Percentiles rank a stretch among this genome's conserved stretches.
phyloP scores from a whole-genome alignment of 441 rosid species.

The Monsonia emarginata region DNA sequence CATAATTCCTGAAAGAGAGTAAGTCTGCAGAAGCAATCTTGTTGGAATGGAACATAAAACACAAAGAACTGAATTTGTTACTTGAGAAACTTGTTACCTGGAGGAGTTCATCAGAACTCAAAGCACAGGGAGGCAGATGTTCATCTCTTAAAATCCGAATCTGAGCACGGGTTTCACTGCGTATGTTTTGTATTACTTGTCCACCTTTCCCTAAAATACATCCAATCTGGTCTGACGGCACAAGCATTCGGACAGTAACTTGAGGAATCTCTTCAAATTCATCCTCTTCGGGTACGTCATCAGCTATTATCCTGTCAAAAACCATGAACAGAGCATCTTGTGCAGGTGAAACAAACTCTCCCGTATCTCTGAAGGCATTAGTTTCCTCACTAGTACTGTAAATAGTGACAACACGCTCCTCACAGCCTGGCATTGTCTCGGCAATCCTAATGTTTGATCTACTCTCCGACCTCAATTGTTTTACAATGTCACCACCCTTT shows the following conservation, averaged over 20 bases:
- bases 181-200: constrained; percentile 71
- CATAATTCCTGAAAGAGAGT: neutral
- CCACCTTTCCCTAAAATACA: constrained; percentile 96
- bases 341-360: constrained; percentile 58
- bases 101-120: constrained; percentile 81
- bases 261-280: constrained; percentile 47
- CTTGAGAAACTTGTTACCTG: constrained; percentile 39
- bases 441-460: constrained; percentile 78
- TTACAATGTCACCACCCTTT: constrained; percentile 86
- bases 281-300: constrained; percentile 51
- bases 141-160: constrained; percentile 87
- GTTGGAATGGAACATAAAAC: neutral
- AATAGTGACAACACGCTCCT: constrained; percentile 87
- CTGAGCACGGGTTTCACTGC: constrained; percentile 82
- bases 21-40: neutral
- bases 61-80: neutral
- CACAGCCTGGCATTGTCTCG: constrained; percentile 64
- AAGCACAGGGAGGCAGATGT: constrained; percentile 76
- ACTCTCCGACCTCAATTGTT: constrained; percentile 76
- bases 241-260: constrained; percentile 70
- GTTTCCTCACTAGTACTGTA: constrained; percentile 84
- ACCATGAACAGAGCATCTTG: constrained; percentile 87
- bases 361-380: constrained; percentile 51
- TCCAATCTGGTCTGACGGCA: constrained; percentile 97
- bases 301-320: constrained; percentile 70